Evolutionary conservation across 2,329 filamentous ascomycete species (phyloP).

Genomic region (Pseudogymnoascus sp.): DNA sequence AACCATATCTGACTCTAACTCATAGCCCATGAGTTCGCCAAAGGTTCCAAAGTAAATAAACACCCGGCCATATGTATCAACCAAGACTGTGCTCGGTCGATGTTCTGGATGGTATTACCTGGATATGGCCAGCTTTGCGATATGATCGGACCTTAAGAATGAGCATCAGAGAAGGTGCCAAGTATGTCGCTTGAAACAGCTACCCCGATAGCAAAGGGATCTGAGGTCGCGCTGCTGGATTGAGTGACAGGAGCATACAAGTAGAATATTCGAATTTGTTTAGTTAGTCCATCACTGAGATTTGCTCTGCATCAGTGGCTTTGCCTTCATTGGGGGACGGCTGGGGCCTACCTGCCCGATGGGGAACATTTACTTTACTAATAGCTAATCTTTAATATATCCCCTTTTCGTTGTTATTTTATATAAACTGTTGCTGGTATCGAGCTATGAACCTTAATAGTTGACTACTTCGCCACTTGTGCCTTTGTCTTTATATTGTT

Average conservation of each 20-base stretch:
- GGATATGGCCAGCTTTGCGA: slow-evolving; percentile 27
- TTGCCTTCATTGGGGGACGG: not conserved
- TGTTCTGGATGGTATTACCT: slow-evolving; percentile 32
- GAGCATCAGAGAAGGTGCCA: slow-evolving; percentile 30
- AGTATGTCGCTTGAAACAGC: slow-evolving; percentile 28
- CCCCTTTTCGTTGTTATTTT: not conserved
- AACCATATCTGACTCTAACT: slow-evolving; percentile 31
- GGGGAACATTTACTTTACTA: not conserved
- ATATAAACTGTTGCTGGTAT: not conserved
- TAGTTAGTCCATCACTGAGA: slow-evolving; percentile 21
- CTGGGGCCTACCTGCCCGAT: not conserved
- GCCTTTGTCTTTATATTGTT: not conserved
- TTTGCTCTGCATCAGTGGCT: slow-evolving; percentile 13
- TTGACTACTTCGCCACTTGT: not conserved
- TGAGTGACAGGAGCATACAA: slow-evolving; percentile 30
- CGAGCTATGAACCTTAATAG: not conserved
- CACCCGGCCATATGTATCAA: slow-evolving; percentile 29
- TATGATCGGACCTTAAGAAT: slow-evolving; percentile 30
- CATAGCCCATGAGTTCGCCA: slow-evolving; percentile 27
- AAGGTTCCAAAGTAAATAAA: slow-evolving; percentile 34
- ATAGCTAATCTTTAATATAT: not conserved
- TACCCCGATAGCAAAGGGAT: slow-evolving; percentile 32
- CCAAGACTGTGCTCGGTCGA: slow-evolving; percentile 32
- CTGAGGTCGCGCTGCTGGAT: slow-evolving; percentile 21
- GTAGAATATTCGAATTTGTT: slow-evolving; percentile 24